Conservation (phyloP, 2,329 filamentous ascomycete species). For the Aureobasidium mangrovei region DNA sequence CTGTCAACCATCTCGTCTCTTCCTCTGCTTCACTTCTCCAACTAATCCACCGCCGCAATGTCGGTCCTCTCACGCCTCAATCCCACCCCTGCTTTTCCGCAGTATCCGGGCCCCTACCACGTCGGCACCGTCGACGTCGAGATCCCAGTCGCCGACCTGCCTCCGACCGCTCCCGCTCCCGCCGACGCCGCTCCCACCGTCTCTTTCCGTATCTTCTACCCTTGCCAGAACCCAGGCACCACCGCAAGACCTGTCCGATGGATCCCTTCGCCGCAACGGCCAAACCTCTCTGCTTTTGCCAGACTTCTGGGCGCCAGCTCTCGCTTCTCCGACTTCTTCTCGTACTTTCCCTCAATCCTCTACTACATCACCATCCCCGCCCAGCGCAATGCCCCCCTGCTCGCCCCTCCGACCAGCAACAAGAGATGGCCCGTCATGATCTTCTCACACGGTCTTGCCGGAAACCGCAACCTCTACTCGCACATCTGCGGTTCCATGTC, state of each 20-base stretch:
- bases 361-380: constrained; percentile 67
- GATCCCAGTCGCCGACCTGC: constrained; percentile 53
- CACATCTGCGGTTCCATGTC: constrained; percentile 70
- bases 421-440: constrained; percentile 70
- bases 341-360: constrained; percentile 41
- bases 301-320: constrained; percentile 62
- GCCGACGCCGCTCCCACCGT: constrained; percentile 57
- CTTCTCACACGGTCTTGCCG: constrained; percentile 79
- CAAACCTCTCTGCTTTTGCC: constrained; percentile 66
- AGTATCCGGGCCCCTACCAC: constrained; percentile 67
- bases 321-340: constrained; percentile 34
- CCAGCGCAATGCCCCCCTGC: constrained; percentile 59
- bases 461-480: constrained; percentile 77
- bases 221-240: constrained; percentile 39
- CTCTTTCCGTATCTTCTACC: constrained; percentile 76
- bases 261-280: constrained; percentile 68
- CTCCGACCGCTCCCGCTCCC: constrained; percentile 47
- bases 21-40: background rate
- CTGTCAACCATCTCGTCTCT: background rate
- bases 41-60: constrained; percentile 23
- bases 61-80: constrained; percentile 42
- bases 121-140: constrained; percentile 75
- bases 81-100: constrained; percentile 62
- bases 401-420: constrained; percentile 38
- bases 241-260: constrained; percentile 51